Base-by-base conservation (phyloP, 768 basidiomycete species). In the Mycena belliarum region DNA sequence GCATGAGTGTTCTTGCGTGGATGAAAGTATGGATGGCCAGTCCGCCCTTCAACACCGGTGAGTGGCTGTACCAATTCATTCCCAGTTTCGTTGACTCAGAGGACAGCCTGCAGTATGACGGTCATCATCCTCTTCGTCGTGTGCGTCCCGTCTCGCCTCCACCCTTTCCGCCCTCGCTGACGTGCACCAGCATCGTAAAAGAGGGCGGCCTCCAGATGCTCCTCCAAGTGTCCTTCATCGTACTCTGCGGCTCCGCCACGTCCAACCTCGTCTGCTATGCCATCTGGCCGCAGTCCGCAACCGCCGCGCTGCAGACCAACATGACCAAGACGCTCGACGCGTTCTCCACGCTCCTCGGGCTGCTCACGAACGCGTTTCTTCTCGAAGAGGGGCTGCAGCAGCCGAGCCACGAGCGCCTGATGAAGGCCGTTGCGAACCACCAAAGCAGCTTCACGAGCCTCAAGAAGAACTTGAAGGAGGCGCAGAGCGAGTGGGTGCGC, bases 381-480 rank as follows among this genome's bases (percentile, higher is more conserved):
- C 82, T 97, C 35, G 89, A 91, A 63, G 83, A 88, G 52, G 81
- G 81, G 1, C 74, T 82, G 44, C 81, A 79, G 57, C 79, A 80
- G 38, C 78, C 77, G 15, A 82, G 82, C 61, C 75, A 82, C 25
- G 83, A 82, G 25, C 84, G 82, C 60, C 79, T 98, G 46, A 86
- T 89, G 60, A 81, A 81, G 20, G 95, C 96, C 1, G 87, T 94
- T 41, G 82, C 90, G 61, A 81, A 84, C 44, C 96, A 98, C 64
- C 92, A 96, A 63, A 83, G 84, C 35, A 91, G 91, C 50, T 98
- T 98, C 69, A 95, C 91, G 9, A 86, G 84, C 38, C 82, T 99
- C 56, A 93, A 95, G 75, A 88, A 89, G 67, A 91, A 86, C 63
- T 77, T 98, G 6, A 79, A 76, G 1, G 95, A 98, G 72, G 95